Evolutionary conservation across 2,329 filamentous ascomycete species (phyloP).

Genomic region (Exserohilum rostratum): DNA sequence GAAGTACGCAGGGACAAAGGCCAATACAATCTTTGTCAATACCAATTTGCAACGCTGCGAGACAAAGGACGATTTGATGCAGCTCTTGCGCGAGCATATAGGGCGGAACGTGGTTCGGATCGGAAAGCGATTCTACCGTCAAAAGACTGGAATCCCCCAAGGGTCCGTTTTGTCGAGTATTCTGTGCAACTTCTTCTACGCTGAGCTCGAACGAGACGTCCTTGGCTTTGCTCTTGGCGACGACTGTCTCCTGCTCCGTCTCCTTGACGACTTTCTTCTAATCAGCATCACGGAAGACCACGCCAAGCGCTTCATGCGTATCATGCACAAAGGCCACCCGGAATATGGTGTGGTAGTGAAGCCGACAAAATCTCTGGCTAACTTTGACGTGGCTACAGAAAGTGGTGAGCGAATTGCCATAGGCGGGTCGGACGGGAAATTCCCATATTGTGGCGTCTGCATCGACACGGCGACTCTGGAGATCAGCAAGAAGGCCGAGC

Average conservation of each 20-base stretch:
- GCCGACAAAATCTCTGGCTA: slow-evolving; percentile 78
- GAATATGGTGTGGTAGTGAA: slow-evolving; percentile 83
- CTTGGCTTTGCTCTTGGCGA: slow-evolving; percentile 69
- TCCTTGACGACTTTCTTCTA: slow-evolving; percentile 93
- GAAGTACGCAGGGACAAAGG: slow-evolving; percentile 44
- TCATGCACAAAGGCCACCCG: slow-evolving; percentile 79
- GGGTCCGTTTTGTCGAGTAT: slow-evolving; percentile 86
- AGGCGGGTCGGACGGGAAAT: slow-evolving; percentile 57
- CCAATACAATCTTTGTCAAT: slow-evolving; percentile 79
- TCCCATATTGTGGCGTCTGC: slow-evolving; percentile 86
- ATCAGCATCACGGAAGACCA: slow-evolving; percentile 73
- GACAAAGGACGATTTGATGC: slow-evolving; percentile 65
- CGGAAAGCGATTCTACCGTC: slow-evolving; percentile 85
- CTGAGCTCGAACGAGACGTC: slow-evolving; percentile 74
- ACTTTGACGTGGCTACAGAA: slow-evolving; percentile 74
- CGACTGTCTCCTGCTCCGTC: slow-evolving; percentile 73
- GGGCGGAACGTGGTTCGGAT: slow-evolving; percentile 84
- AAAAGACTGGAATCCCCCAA: slow-evolving; percentile 89
- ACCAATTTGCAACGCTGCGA: slow-evolving; percentile 65
- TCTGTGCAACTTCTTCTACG: slow-evolving; percentile 96
- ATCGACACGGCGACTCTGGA: slow-evolving; percentile 79
- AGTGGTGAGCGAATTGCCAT: slow-evolving; percentile 43
- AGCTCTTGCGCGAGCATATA: slow-evolving; percentile 80
- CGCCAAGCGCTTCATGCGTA: slow-evolving; percentile 73
- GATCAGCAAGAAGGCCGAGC: slow-evolving; percentile 71